A percentile compares a stretch with the other conserved stretches of the same genome.
Conservation (phyloP, 495 filamentous ascomycete genomes). For the Zalerion maritima region DNA sequence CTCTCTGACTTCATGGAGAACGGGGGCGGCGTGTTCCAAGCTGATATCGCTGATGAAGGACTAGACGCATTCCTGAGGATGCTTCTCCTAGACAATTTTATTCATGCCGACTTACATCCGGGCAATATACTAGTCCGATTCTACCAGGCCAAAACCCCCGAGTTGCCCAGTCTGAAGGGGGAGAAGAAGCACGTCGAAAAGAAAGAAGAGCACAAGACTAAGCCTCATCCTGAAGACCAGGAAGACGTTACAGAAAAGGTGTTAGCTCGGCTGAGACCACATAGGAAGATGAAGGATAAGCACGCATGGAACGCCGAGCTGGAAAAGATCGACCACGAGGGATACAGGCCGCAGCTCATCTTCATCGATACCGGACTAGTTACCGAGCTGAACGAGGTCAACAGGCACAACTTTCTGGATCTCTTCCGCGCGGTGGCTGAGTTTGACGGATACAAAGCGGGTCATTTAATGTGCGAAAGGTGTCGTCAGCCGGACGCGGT, state of each 20-base stretch:
- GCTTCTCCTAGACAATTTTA: slow-evolving; percentile 95
- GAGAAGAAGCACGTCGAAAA: slow-evolving; percentile 28
- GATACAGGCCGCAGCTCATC: slow-evolving; percentile 84
- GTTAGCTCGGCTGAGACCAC: slow-evolving; percentile 60
- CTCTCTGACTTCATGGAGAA: slow-evolving; percentile 77
- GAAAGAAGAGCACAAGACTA: slow-evolving; percentile 25
- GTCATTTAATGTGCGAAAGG: slow-evolving; percentile 89
- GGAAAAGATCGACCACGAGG: slow-evolving; percentile 67
- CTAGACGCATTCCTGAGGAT: slow-evolving; percentile 97
- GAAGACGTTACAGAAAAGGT: slow-evolving; percentile 81
- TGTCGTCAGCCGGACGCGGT: slow-evolving; percentile 84
- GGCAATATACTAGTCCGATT: slow-evolving; percentile 99
- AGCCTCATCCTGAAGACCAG: slow-evolving; percentile 30
- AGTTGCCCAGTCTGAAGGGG: slow-evolving; percentile 36
- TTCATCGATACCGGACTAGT: slow-evolving; percentile 98
- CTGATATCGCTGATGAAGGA: slow-evolving; percentile 89
- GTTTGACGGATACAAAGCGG: slow-evolving; percentile 92
- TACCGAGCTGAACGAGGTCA: slow-evolving; percentile 75
- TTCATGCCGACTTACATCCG: slow-evolving; percentile 95
- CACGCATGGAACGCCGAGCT: slow-evolving; percentile 59
- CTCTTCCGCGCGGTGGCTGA: slow-evolving; percentile 93
- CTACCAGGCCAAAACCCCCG: slow-evolving; percentile 65
- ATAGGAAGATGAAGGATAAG: slow-evolving; percentile 38
- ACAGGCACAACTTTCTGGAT: slow-evolving; percentile 85
- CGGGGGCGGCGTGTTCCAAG: slow-evolving; percentile 83